Base-by-base conservation (phyloP, 495 filamentous ascomycete species). In the Hyaloscypha hepaticicola region DNA sequence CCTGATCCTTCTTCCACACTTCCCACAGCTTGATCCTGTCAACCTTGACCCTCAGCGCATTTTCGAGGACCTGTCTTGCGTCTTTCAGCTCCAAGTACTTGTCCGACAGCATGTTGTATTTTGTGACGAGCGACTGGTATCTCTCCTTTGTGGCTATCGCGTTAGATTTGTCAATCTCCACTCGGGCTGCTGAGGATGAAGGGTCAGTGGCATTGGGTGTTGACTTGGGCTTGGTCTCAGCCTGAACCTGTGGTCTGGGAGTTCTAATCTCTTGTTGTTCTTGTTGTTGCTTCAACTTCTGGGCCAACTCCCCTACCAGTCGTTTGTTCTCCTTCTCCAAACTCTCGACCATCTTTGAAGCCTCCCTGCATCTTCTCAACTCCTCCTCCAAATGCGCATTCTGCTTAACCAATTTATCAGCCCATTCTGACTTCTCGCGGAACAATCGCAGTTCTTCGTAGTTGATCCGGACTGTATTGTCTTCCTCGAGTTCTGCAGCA, bases 1-100 rank as follows among this genome's bases (percentile, higher is more conserved):
- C 67, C 22, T 72, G 27, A 1, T 60, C 61, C 12, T 74, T 70
- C 9, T 72, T 71, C 57, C 74, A 76, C 21, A 53, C 65, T 5
- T 61, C 58, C 76, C 76, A 79, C n/a, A 16, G 34, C 51, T 52
- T 60, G 2, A 19, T 19, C 25, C 60, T 60, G 25, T 57, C 51
- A 29, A 63, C 63, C 26, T 66, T 27, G 5, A 5, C 51, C 12
- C 48, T 50, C 1, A 55, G 11, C 45, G 0, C 11, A 27, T 57
- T 56, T 25, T 61, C 59, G 2, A 69, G 19, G 19, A 38, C 12
- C 24, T 50, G 16, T 16, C 53, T 61, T 3, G 56, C 56, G 5
- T 33, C 56, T 24, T 57, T 66, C n/a, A 63, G 16, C 9, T 38
- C 48, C 5, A 6, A 14, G 21, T 57, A 65, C 24, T 67, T 58